A percentile compares a stretch with the other conserved stretches of the same genome.
Conservation (phyloP, 352 stramenopile species). For the Pythium phragmiticola region DNA sequence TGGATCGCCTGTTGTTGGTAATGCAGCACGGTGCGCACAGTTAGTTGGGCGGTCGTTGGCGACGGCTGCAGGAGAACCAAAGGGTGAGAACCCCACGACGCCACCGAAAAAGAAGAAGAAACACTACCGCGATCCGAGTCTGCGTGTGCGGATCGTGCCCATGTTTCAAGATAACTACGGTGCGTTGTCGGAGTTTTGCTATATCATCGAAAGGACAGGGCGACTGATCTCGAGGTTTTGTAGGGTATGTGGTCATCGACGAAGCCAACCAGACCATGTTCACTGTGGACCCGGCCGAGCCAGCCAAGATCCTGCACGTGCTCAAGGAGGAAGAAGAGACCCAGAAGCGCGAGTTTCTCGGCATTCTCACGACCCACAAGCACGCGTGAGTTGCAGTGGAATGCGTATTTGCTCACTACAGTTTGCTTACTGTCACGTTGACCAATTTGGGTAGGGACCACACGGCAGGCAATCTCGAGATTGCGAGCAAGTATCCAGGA, state of each 20-base stretch:
- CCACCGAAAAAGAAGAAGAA: conserved; percentile 40
- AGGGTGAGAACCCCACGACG: neutral
- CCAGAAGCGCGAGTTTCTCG: conserved; percentile 70
- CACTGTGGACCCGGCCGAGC: conserved; percentile 69
- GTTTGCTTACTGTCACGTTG: neutral
- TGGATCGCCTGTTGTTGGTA: neutral
- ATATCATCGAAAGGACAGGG: neutral
- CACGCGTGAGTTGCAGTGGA: conserved; percentile 62
- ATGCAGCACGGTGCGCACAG: neutral
- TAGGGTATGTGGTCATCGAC: conserved; percentile 80
- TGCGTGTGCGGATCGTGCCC: conserved; percentile 77
- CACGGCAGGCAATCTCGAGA: conserved; percentile 67
- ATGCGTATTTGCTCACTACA: neutral
- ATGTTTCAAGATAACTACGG: conserved; percentile 88
- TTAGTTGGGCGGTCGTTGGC: conserved; percentile 1
- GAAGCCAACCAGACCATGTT: conserved; percentile 85
- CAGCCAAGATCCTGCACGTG: conserved; percentile 57
- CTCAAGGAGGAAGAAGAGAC: conserved; percentile 66
- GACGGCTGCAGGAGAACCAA: neutral
- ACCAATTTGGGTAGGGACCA: conserved; percentile 57
- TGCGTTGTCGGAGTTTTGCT: conserved; percentile 14
- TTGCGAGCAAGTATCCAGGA: conserved; percentile 61
- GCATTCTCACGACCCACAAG: conserved; percentile 93
- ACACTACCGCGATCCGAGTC: conserved; percentile 68
- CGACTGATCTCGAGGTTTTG: neutral